Conservation (phyloP, 2,329 filamentous ascomycete species). For the Bipolaris bicolor region DNA sequence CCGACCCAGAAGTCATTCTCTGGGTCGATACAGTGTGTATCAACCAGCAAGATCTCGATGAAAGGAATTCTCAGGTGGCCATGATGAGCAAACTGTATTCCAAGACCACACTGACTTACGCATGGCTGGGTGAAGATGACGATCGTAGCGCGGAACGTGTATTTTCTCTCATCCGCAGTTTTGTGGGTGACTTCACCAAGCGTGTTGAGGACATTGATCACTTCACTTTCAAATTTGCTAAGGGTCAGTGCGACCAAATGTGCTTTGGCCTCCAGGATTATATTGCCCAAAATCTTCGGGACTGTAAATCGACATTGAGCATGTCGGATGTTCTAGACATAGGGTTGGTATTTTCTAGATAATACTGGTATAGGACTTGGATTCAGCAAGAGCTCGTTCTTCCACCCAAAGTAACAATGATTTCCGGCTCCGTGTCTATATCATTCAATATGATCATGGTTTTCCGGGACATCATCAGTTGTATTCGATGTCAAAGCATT, state of each 20-base stretch:
- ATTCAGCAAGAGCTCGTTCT: neutral
- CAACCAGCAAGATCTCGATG: neutral
- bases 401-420: neutral
- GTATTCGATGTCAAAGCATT: neutral
- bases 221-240: neutral
- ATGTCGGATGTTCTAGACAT: neutral
- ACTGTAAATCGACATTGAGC: neutral
- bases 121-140: constrained; percentile 2
- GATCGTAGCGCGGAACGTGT: neutral
- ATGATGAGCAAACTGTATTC: constrained; percentile 2
- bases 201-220: neutral
- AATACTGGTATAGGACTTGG: neutral
- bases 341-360: neutral
- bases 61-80: neutral
- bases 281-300: neutral
- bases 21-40: constrained; percentile 12
- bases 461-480: neutral
- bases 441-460: neutral
- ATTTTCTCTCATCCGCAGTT: neutral
- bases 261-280: too few species aligned
- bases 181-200: neutral
- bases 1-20: neutral
- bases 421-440: neutral
- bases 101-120: neutral
- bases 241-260: neutral